Evolutionary conservation across 108 stramenopile species (phyloP), one percentile per base, ranked within the genome.

Genomic region (Discostella stelligeroides): DNA sequence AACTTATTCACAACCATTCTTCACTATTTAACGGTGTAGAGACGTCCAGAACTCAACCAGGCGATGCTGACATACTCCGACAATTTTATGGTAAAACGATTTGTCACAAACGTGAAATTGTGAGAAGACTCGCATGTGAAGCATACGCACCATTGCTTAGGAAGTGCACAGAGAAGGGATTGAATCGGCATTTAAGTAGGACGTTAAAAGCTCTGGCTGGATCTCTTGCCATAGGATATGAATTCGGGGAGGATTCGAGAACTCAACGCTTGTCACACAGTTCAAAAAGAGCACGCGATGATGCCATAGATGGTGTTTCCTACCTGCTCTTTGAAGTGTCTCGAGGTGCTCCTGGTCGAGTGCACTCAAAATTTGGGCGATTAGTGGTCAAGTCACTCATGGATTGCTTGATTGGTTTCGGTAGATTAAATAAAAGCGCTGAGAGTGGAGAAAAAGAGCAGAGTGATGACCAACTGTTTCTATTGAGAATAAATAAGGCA

Each of bases 231-330:
- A 58, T 50, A 13, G 18, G 38, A 8, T 20, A 10, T 40, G n/a
- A 46, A 46, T 29, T 9, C n/a, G 37, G 43, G 41, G 73, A 40
- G 8, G 30, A 67, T 7, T 25, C n/a, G 37, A 30, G 15, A 46
- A 51, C 13, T 27, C 5, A 46, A 12, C 50, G 62, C 11, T 18
- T 62, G 21, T 55, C 60, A 18, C 57, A 65, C 38, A 66, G 49
- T 46, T 50, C 75, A 48, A 76, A 79, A 75, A 64, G 85, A 47
- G 80, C 79, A n/a, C 73, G 81, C 28, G 34, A 29, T 13, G 85
- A 94, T 69, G 90, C 90, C 12, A 75, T 88, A 15, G 92, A 94
- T 83, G 92, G 92, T 24, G 85, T 94, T 17, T 84, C 92, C 15
- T 76, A 67, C 10, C 68, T 94, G 34, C 56, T 88, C 5, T 91